Evolutionary conservation across 2,329 filamentous ascomycete genomes (phyloP), one percentile per base, ranked within the genome.

Genomic region (Pseudocercospora fuligena): DNA sequence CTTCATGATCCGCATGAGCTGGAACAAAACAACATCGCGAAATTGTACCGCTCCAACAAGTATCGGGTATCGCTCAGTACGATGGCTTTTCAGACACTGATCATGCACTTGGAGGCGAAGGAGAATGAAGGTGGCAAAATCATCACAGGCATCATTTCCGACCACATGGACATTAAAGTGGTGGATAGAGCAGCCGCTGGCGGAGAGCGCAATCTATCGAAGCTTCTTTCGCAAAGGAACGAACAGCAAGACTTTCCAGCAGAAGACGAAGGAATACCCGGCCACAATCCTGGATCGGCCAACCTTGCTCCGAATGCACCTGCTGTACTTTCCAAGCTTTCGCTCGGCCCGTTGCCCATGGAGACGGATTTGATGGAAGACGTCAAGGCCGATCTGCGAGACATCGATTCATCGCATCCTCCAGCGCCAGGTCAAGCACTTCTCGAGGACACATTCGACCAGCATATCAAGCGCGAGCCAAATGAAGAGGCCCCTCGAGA

Each of bases 11-110:
- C 93, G 0, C 87, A 92, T 66, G 95, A 99, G 75, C 83, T 95
- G 8, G 83, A 88, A 46, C 89, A 92, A 66, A 96, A 95, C 75
- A 78, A 87, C 1, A 86, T 90, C n/a, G 90, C 92, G 6, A 92
- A 91, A 77, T 83, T 95, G 2, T 99, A 97, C 78, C 87, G 88
- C 47, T 87, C 89, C 64, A 94, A 94, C 83, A 95, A 93, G 78
- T 99, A 98, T 77, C 88, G 93, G 12, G 85, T 99, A 40, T 93
- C 93, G 0, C 82, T 99, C n/a, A 97, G 94, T 73, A 90, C 90
- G 65, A 90, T 94, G 72, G 90, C 93, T 0, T 93, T 92, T 65
- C 90, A 89, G 65, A 92, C 92, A 67, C 86, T 98, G 8, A 90
- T 97, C 75, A 91, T 93, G 73, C 97, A 94, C 73, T 83, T 99